Percentiles rank a stretch among this genome's conserved stretches.
These are phyloP conservation scores for Camellia japonica DNA, from an alignment of 148 eudicot species.

Conservation along the genomic window DNA sequence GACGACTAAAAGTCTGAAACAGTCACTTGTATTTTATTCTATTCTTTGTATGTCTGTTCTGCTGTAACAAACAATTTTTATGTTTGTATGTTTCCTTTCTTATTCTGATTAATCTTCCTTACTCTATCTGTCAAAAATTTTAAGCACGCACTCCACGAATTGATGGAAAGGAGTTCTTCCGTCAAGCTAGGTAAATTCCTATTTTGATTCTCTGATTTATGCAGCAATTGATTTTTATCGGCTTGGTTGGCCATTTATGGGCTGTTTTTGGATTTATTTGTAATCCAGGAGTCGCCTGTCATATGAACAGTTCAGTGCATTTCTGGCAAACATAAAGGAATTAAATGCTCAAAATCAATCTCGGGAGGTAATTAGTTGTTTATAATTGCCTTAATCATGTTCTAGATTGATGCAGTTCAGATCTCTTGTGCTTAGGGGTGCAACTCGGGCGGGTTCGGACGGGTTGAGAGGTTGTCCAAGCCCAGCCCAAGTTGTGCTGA, in stretches of 20 bases:
- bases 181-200: slow-evolving; percentile 73
- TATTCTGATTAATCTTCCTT: slow-evolving; percentile 14
- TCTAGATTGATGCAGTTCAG: slow-evolving; percentile 1
- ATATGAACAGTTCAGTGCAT: slow-evolving; percentile 91
- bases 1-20: too few species aligned
- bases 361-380: slow-evolving; percentile 61
- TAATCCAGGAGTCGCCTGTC: slow-evolving; percentile 81
- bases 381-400: neutral
- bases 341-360: slow-evolving; percentile 87
- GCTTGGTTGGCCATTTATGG: neutral
- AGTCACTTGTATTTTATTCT: neutral
- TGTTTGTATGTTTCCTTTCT: neutral
- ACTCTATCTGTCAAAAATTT: slow-evolving; percentile 12
- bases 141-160: slow-evolving; percentile 73
- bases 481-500: too few species aligned
- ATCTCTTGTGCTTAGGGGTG: neutral
- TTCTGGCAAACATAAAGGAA: slow-evolving; percentile 86
- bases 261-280: slow-evolving; percentile 7
- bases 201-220: neutral
- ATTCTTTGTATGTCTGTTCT: neutral
- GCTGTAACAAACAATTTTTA: neutral
- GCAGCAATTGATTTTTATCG: neutral
- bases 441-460: too few species aligned
- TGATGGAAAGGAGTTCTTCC: slow-evolving; percentile 91
- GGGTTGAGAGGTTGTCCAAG: too few species aligned